phyloP scores from a whole-genome alignment of 371 early-diverging fungal species.

The Circinella minor region DNA sequence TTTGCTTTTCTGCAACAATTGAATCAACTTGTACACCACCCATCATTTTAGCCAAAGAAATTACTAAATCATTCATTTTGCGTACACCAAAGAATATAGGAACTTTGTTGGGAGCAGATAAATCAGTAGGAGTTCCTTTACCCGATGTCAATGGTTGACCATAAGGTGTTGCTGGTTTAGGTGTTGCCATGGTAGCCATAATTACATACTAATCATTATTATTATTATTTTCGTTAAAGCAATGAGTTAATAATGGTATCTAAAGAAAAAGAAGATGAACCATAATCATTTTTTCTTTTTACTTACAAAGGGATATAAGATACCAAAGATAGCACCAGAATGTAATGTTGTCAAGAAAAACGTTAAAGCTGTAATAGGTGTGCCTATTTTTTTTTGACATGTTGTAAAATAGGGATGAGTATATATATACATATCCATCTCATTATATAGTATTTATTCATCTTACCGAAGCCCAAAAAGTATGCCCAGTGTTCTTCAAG shows the following conservation, averaged over 20 bases:
- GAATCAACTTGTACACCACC: constrained; percentile 51
- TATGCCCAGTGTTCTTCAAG: constrained; percentile 60
- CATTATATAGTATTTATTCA: constrained; percentile 20
- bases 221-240: neutral
- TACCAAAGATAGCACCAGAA: constrained; percentile 51
- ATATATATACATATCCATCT: neutral
- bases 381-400: constrained; percentile 24
- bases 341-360: constrained; percentile 54
- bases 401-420: neutral
- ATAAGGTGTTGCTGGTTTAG: constrained; percentile 35
- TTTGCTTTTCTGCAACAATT: constrained; percentile 41
- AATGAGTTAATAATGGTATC: neutral
- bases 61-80: constrained; percentile 44
- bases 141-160: constrained; percentile 36
- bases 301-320: constrained; percentile 57
- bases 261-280: neutral
- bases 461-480: constrained; percentile 58
- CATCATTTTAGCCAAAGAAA: constrained; percentile 33
- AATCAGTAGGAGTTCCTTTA: constrained; percentile 30
- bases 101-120: constrained; percentile 43
- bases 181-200: constrained; percentile 54
- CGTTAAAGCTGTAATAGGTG: constrained; percentile 45
- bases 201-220: constrained; percentile 44
- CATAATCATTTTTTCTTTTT: too few relatives aligned
- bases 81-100: constrained; percentile 52